Conservation (phyloP, 495 filamentous ascomycete genomes). For the Neurospora tetrasperma region DNA sequence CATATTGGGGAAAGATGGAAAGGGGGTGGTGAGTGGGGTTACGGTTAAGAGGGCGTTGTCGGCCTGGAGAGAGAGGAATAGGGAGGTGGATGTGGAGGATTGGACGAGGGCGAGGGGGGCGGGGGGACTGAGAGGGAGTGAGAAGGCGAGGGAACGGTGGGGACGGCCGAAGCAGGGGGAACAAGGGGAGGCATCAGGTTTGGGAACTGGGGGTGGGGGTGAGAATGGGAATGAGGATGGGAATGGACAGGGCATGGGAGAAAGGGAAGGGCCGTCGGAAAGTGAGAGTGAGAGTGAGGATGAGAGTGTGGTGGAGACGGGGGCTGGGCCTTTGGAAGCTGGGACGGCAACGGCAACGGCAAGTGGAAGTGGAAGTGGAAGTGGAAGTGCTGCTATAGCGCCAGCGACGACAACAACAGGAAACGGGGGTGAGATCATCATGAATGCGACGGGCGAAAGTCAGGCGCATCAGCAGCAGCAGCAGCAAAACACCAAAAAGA, state of each 20-base stretch:
- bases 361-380: not conserved
- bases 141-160: not conserved
- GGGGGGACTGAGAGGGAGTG: not conserved
- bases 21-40: not conserved
- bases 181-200: not conserved
- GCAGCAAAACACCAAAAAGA: not conserved
- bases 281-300: not conserved
- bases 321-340: not conserved
- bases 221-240: not conserved
- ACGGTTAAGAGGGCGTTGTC: not conserved
- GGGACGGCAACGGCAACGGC: not conserved
- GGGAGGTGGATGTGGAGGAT: not conserved
- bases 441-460: not conserved
- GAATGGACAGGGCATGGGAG: not conserved
- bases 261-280: not conserved
- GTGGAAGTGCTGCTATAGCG: not conserved
- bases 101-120: not conserved
- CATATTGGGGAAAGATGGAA: not conserved
- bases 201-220: not conserved
- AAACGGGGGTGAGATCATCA: not conserved
- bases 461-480: not conserved
- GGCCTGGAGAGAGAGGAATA: not conserved
- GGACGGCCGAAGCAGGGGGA: not conserved
- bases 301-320: not conserved
- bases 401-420: not conserved